These are phyloP conservation scores for Sugiyamaella americana DNA, from an alignment of 805 yeast species.

Conservation along the genomic window DNA sequence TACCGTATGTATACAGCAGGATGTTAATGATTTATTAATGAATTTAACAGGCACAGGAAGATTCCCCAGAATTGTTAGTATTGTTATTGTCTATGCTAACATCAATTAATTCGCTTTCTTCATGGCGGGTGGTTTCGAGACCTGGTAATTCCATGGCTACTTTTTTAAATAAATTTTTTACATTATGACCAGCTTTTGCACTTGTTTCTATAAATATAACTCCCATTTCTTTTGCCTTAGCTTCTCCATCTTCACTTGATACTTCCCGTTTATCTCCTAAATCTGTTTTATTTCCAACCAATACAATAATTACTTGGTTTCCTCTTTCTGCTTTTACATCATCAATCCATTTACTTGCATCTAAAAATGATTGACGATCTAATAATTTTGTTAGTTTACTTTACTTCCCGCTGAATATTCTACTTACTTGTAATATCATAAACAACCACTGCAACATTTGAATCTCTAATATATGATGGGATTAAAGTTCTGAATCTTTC, in stretches of 20 bases:
- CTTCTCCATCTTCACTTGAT: slow-evolving; percentile 83
- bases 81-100: slow-evolving; percentile 12
- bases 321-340: slow-evolving; percentile 94
- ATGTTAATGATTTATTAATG: too few species aligned
- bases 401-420: too few species aligned
- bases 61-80: not conserved
- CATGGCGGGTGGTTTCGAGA: slow-evolving; percentile 39
- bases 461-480: slow-evolving; percentile 92
- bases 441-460: slow-evolving; percentile 94
- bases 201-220: slow-evolving; percentile 88
- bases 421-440: slow-evolving; percentile 80
- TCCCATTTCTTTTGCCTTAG: slow-evolving; percentile 62
- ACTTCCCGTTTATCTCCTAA: slow-evolving; percentile 78
- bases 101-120: slow-evolving; percentile 21
- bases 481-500: slow-evolving; percentile 91
- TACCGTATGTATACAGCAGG: too few species aligned
- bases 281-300: slow-evolving; percentile 93
- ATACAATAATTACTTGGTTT: slow-evolving; percentile 74
- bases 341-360: slow-evolving; percentile 85
- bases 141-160: slow-evolving; percentile 91
- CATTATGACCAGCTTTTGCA: slow-evolving; percentile 92
- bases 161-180: slow-evolving; percentile 79
- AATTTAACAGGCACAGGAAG: slow-evolving; percentile 7
- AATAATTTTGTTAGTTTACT: too few species aligned
- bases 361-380: slow-evolving; percentile 64